Evolutionary conservation across 371 early-diverging fungal species (phyloP), one percentile per base, ranked within the genome.

Genomic region (Apophysomyces trapeziformis): DNA sequence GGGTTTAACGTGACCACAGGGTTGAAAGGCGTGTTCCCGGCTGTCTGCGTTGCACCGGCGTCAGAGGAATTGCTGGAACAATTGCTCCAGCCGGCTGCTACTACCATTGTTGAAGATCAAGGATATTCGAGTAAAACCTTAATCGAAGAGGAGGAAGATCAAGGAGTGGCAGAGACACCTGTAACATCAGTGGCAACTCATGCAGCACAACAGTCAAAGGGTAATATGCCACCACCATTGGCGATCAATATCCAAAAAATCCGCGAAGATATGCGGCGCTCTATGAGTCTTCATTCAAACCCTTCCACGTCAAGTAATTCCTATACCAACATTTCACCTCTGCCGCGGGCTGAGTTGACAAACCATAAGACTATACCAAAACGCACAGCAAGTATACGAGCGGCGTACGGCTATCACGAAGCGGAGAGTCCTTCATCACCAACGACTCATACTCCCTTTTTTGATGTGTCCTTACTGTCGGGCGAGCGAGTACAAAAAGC

Each of bases 1-100:
- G 90, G 90, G 5, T 73, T 75, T 32, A 89, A 88, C 69, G 77
- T 85, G 59, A 75, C 81, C 37, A 86, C 90, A 1, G 82, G 83
- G 13, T 71, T 77, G 45, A 78, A 75, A 50, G 92, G 92, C 7
- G 88, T 86, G 6, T 90, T 92, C 76, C 92, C 92, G 7, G 66
- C 87, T 13, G 82, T 85, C 2, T 89, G 88, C 68, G 85, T 89
- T 32, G 60, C 67, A 2, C 70, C 66, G n/a, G 78, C 68, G 16
- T 60, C 73, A 1, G 65, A 70, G 58, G 72, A 76, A 37, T 65
- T 61, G 57, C 57, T 79, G 50, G 71, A 76, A 63, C 76, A 72
- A 46, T 44, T 74, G 26, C 43, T 79, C 47, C 65, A 46, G 38
- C 36, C 61, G n/a, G 43, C 61, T 44, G 39, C 43, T 38, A 12